Base-by-base conservation (phyloP, 257 asterid species). In the Datura wrightii region DNA sequence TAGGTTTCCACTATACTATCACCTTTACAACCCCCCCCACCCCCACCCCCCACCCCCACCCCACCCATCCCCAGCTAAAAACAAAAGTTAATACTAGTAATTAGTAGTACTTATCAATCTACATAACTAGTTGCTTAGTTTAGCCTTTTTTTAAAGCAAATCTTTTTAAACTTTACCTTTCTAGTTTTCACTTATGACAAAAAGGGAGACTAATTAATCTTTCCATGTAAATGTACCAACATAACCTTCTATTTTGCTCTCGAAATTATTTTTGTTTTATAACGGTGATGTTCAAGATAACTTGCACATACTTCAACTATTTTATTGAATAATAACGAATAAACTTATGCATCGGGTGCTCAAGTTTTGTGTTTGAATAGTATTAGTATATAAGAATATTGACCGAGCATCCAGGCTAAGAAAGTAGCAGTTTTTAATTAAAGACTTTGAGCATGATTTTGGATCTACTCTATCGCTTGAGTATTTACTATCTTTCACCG, bases 1-100 rank as follows among this genome's bases (percentile, higher is more conserved):
- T 48, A 48, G 81, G 44, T 76, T 48, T 76, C 62, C 24, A 76
- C 44, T 24, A 65, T n/a, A n/a, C n/a, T n/a, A n/a, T n/a, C n/a
- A n/a, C n/a, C n/a, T n/a, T n/a, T n/a, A n/a, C n/a, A n/a, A n/a
- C n/a, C n/a, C n/a, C n/a, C n/a, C n/a, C n/a, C n/a, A n/a, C n/a
- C n/a, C n/a, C n/a, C n/a, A n/a, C n/a, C n/a, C n/a, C n/a, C n/a
- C n/a, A n/a, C n/a, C n/a, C n/a, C n/a, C n/a, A n/a, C n/a, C n/a
- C n/a, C n/a, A n/a, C n/a, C n/a, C 11, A 74, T 50, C 50, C 81
- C 60, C 31, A 76, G 42, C 44, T 24, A 46, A 19, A 74, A 74
- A 76, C 44, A 14, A 76, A 65, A 50, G 24, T 48, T 76, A 50
- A 46, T 67, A 67, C 6, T 62, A 34, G 44, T 65, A 65, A 19